phyloP scores from a whole-genome alignment of 441 rosid genomes.

The Adansonia gregorii region DNA sequence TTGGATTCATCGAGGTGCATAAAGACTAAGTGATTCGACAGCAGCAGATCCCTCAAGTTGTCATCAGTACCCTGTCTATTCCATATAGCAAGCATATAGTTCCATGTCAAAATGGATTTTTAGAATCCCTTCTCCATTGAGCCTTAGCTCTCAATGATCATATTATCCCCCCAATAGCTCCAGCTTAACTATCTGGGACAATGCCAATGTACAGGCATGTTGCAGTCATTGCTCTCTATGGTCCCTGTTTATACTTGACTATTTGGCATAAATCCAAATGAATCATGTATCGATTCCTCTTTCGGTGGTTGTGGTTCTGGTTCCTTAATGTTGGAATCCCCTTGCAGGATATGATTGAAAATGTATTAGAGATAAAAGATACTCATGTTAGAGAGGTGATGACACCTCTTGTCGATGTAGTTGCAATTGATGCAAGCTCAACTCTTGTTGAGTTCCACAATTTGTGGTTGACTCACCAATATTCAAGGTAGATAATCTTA shows the following conservation, averaged over 20 bases:
- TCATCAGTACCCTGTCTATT: background rate
- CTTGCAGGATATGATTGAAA: conserved; percentile 98
- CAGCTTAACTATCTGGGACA: background rate
- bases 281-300: background rate
- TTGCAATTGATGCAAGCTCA: conserved; percentile 90
- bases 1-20: background rate
- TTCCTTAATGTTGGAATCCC: conserved; percentile 29
- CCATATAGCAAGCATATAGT: background rate
- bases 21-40: background rate
- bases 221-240: background rate
- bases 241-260: conserved; percentile 2
- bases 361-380: conserved; percentile 97
- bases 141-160: background rate
- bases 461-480: conserved; percentile 96
- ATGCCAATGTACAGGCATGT: conserved; percentile 15
- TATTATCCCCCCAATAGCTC: background rate
- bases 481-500: conserved; percentile 69
- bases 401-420: conserved; percentile 99
- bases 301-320: conserved; percentile 22
- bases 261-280: conserved; percentile 8
- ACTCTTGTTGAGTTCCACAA: conserved; percentile 84
- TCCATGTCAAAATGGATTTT: background rate
- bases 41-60: background rate
- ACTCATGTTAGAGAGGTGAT: conserved; percentile 98
- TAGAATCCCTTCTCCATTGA: background rate